A percentile compares a stretch with the other conserved stretches of the same genome.
Conservation (phyloP, 768 basidiomycete genomes). For the Lentinula guzmanii region DNA sequence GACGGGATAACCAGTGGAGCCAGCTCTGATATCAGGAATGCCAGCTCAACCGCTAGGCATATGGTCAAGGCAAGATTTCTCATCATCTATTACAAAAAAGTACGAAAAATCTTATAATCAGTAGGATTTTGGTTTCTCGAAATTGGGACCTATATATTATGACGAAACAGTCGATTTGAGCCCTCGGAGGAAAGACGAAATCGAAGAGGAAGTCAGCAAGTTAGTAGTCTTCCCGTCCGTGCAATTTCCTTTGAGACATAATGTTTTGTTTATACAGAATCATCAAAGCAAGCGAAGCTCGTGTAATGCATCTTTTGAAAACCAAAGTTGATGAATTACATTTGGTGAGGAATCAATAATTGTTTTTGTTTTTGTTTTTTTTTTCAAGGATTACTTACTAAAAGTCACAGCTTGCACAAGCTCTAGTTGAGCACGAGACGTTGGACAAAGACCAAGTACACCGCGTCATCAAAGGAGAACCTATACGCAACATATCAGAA, state of each 20-base stretch:
- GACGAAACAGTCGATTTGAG: slow-evolving; percentile 72
- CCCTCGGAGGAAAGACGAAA: slow-evolving; percentile 70
- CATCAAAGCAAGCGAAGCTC: slow-evolving; percentile 63
- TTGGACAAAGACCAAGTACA: slow-evolving; percentile 81
- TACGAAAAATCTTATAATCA: background rate
- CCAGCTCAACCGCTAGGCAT: slow-evolving; percentile 69
- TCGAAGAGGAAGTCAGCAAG: slow-evolving; percentile 84
- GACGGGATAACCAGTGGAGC: slow-evolving; percentile 91
- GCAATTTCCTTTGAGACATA: background rate
- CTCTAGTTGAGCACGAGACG: slow-evolving; percentile 94
- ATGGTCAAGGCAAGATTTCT: slow-evolving; percentile 78
- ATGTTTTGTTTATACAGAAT: slow-evolving; percentile 28
- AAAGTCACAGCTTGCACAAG: slow-evolving; percentile 67
- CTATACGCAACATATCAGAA: slow-evolving; percentile 65
- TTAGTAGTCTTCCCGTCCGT: slow-evolving; percentile 32
- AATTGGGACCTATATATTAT: slow-evolving; percentile 79
- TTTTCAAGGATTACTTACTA: slow-evolving; percentile 8
- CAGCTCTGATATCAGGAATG: slow-evolving; percentile 78
- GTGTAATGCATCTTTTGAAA: slow-evolving; percentile 60
- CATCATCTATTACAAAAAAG: background rate
- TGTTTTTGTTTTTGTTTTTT: background rate
- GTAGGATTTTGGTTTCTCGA: slow-evolving; percentile 78
- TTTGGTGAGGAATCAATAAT: slow-evolving; percentile 35
- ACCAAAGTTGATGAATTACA: slow-evolving; percentile 72
- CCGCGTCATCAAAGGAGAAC: slow-evolving; percentile 79